Evolutionary conservation across 169 alveolate species (phyloP).

Genomic region (Plasmodium gaboni): DNA sequence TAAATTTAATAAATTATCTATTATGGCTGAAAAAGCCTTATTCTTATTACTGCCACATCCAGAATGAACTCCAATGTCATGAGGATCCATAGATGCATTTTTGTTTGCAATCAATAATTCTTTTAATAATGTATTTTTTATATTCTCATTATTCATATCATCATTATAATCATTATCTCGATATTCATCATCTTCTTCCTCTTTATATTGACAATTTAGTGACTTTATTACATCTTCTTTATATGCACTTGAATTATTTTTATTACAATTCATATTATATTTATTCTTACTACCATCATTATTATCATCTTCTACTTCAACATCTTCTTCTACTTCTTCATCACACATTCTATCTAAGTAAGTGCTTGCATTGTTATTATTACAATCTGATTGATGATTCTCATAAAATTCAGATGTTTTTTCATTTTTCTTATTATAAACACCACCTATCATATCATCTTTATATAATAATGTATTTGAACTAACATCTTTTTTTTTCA

Average conservation of each 20-base stretch:
- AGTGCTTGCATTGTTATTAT: background rate
- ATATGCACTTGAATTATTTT: background rate
- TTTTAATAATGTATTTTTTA: slow-evolving; percentile 27
- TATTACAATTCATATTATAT: background rate
- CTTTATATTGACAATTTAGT: slow-evolving; percentile 8
- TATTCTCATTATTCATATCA: slow-evolving; percentile 15
- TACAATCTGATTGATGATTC: background rate
- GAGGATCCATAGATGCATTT: background rate
- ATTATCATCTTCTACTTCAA: slow-evolving; percentile 16
- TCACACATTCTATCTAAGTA: background rate
- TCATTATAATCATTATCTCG: slow-evolving; percentile 1
- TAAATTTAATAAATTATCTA: slow-evolving; percentile 24
- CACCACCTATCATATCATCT: background rate
- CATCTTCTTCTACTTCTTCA: slow-evolving; percentile 9
- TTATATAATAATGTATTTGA: background rate
- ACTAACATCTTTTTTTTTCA: background rate
- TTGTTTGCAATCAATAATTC: slow-evolving; percentile 20
- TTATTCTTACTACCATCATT: background rate
- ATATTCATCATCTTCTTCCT: slow-evolving; percentile 26
- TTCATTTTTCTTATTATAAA: background rate
- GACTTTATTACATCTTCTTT: slow-evolving; percentile 30
- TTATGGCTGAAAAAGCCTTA: slow-evolving; percentile 2
- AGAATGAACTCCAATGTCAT: too few relatives aligned
- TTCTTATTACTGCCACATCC: slow-evolving; percentile 26
- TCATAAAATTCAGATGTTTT: background rate